phyloP scores from a whole-genome alignment of 257 asterid genomes.

The Salvia rosmarinus region DNA sequence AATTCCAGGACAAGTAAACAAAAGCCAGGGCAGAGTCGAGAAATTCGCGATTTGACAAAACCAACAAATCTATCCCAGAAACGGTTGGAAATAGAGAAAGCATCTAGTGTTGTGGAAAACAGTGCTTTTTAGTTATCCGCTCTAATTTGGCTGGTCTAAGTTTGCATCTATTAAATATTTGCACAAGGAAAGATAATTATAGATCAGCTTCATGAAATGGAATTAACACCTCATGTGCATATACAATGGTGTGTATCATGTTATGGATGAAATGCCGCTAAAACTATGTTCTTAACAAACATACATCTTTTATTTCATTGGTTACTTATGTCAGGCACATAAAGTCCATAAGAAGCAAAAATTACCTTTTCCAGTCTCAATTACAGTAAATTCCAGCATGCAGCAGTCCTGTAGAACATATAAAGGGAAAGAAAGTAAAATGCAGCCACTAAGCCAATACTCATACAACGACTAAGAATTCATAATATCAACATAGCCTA shows the following conservation, averaged over 20 bases:
- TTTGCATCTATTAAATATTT: conserved; percentile 7
- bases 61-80: background rate
- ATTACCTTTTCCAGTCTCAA: conserved; percentile 83
- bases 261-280: conserved; percentile 11
- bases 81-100: background rate
- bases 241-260: conserved; percentile 10
- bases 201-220: conserved; percentile 22
- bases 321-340: background rate
- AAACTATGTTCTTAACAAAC: background rate
- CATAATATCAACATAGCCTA: conserved; percentile 4
- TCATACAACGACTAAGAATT: background rate
- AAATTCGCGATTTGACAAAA: conserved; percentile 21
- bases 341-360: conserved; percentile 22
- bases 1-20: conserved; percentile 1
- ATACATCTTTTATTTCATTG: conserved; percentile 7
- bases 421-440: conserved; percentile 36
- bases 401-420: conserved; percentile 62
- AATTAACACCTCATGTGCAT: background rate
- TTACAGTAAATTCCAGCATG: conserved; percentile 68
- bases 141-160: background rate
- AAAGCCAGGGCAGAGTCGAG: background rate
- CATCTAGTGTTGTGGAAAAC: background rate
- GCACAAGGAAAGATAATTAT: background rate
- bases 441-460: conserved; percentile 20
- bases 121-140: background rate